Percentiles rank a stretch among this genome's conserved stretches.
These are phyloP conservation scores for Rhododendron ovatum DNA, from an alignment of 148 eudicot species.

Conservation along the genomic window DNA sequence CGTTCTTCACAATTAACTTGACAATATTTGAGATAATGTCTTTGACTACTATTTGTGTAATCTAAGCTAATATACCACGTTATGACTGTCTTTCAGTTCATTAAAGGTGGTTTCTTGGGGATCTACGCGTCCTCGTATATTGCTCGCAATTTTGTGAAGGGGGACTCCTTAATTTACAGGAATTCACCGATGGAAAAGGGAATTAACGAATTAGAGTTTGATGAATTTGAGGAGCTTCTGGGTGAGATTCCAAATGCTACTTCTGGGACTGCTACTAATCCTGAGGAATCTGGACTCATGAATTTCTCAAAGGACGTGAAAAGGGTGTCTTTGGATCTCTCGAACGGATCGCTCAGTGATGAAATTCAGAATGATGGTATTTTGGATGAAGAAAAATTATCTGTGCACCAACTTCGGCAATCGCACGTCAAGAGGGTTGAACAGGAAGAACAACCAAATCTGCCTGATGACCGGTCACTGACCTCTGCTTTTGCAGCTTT, in stretches of 20 bases:
- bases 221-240: slow-evolving; percentile 40
- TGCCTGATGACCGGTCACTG: slow-evolving; percentile 29
- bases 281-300: slow-evolving; percentile 21
- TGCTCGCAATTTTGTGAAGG: slow-evolving; percentile 1
- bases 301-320: slow-evolving; percentile 13
- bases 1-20: neutral
- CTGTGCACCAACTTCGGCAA: slow-evolving; percentile 7
- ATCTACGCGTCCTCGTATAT: neutral
- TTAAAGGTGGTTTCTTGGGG: slow-evolving; percentile 1
- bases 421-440: slow-evolving; percentile 3
- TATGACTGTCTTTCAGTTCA: neutral
- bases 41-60: neutral
- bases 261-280: slow-evolving; percentile 14
- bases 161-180: neutral
- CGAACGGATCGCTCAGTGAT: neutral
- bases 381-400: slow-evolving; percentile 8
- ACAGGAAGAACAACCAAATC: slow-evolving; percentile 24
- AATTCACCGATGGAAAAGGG: slow-evolving; percentile 21
- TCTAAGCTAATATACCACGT: neutral
- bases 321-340: slow-evolving; percentile 7
- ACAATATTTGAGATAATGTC: neutral
- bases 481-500: slow-evolving; percentile 28
- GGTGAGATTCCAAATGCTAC: slow-evolving; percentile 36
- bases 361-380: slow-evolving; percentile 6
- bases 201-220: slow-evolving; percentile 26